phyloP scores from a whole-genome alignment of 331 rosid genomes.

The Cydonia oblonga region DNA sequence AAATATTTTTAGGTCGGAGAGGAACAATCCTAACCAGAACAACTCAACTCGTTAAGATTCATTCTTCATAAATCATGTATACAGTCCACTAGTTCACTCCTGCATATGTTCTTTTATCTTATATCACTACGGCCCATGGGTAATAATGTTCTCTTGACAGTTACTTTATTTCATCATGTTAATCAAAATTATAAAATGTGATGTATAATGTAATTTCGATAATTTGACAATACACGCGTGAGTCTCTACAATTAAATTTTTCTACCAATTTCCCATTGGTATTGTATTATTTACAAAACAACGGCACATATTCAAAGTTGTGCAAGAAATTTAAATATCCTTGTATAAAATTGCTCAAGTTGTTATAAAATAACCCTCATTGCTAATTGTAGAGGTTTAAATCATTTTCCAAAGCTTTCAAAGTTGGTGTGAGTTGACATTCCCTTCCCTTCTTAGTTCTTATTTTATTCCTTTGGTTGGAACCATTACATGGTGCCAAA shows the following conservation, averaged over 20 bases:
- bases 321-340: background rate
- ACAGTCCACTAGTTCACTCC: too few relatives aligned
- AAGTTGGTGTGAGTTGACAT: background rate
- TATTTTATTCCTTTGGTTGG: background rate
- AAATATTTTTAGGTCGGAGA: too few relatives aligned
- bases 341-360: conserved; percentile 1
- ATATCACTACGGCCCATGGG: too few relatives aligned
- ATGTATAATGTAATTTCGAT: background rate
- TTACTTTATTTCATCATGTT: too few relatives aligned
- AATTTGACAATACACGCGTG: background rate
- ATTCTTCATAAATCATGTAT: too few relatives aligned
- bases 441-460: background rate
- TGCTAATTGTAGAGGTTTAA: background rate
- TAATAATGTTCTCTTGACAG: too few relatives aligned
- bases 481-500: background rate
- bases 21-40: too few relatives aligned
- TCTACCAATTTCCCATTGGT: background rate
- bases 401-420: background rate
- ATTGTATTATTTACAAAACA: background rate
- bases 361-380: background rate
- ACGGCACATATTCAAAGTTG: background rate
- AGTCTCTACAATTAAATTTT: background rate
- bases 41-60: too few relatives aligned
- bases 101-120: too few relatives aligned
- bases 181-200: too few relatives aligned